Conservation (phyloP, 1,284 basidiomycete genomes). For the Chondrostereum purpureum region DNA sequence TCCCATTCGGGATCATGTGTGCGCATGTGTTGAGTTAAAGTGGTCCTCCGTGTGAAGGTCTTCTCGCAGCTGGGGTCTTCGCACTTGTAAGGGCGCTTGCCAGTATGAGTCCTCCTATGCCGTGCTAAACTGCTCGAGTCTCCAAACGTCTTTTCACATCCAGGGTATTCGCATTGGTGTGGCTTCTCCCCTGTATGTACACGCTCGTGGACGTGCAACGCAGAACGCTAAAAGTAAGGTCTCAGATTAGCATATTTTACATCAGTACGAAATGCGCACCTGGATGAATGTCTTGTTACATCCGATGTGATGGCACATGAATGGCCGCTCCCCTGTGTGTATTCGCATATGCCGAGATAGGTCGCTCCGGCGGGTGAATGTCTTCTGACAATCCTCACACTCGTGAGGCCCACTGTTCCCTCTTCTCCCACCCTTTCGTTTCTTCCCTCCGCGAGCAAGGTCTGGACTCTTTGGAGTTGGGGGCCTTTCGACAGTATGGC, state of each 20-base stretch:
- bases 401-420: constrained; percentile 39
- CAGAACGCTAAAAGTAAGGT: constrained; percentile 56
- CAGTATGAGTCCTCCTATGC: constrained; percentile 82
- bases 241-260: constrained; percentile 13
- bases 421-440: constrained; percentile 37
- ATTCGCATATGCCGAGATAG: constrained; percentile 77
- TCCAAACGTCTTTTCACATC: constrained; percentile 78
- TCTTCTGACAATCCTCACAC: constrained; percentile 65
- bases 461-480: constrained; percentile 42
- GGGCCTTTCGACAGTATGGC: constrained; percentile 28
- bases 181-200: constrained; percentile 89
- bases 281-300: constrained; percentile 86
- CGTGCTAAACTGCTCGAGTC: constrained; percentile 85
- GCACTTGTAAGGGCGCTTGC: constrained; percentile 77
- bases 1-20: constrained; percentile 77
- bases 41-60: constrained; percentile 78
- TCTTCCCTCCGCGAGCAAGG: constrained; percentile 27
- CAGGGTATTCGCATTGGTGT: constrained; percentile 80
- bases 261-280: constrained; percentile 32
- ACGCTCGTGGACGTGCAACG: constrained; percentile 78
- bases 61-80: constrained; percentile 75
- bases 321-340: constrained; percentile 86
- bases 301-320: constrained; percentile 58
- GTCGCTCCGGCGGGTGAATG: constrained; percentile 72
- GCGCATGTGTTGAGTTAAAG: constrained; percentile 75